Percentiles rank a stretch among this genome's conserved stretches.
phyloP scores from a whole-genome alignment of 2,329 filamentous ascomycete species.

The Talaromyces sp. region DNA sequence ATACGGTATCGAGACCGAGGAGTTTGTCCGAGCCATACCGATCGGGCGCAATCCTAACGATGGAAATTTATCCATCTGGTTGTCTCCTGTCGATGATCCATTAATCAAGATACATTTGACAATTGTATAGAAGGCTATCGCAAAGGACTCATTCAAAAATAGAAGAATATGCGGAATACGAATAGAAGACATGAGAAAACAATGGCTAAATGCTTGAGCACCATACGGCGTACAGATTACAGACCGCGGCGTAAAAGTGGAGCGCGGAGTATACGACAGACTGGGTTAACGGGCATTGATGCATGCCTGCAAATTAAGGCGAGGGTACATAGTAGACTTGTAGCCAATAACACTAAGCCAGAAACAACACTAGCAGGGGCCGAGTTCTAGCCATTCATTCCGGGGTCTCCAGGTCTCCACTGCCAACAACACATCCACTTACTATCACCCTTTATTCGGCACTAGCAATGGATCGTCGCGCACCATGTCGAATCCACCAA shows the following conservation, averaged over 20 bases:
- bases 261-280: background rate
- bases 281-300: background rate
- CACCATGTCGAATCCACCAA: background rate
- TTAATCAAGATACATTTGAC: background rate
- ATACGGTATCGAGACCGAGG: background rate
- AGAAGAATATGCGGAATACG: too few species aligned
- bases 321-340: too few species aligned
- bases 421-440: background rate
- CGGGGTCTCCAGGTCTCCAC: constrained; percentile 2
- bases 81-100: background rate
- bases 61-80: background rate
- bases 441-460: background rate
- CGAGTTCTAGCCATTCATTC: background rate
- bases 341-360: background rate
- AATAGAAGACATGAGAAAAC: too few species aligned
- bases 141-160: background rate
- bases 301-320: background rate
- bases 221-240: background rate
- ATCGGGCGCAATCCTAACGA: background rate
- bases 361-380: background rate
- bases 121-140: background rate
- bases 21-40: background rate
- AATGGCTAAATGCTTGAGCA: background rate
- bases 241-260: background rate
- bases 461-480: background rate